Evolutionary conservation across 495 filamentous ascomycete genomes (phyloP).

Genomic region (Aspergillus leporis): DNA sequence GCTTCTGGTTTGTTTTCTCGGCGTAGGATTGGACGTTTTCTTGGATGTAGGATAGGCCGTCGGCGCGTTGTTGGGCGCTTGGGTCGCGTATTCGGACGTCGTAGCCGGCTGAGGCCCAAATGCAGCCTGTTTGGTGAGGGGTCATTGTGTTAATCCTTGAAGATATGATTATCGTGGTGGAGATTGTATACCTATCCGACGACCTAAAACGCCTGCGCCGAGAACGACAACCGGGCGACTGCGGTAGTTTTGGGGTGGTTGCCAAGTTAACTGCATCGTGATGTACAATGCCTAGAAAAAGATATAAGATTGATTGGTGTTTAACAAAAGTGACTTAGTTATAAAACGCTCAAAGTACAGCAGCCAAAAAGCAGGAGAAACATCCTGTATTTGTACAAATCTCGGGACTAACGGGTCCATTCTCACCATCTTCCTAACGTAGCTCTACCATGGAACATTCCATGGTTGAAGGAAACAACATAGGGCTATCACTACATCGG

Average conservation of each 20-base stretch:
- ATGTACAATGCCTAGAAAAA: not conserved
- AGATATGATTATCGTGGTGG: conserved; percentile 6
- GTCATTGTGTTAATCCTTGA: not conserved
- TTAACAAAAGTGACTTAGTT: not conserved
- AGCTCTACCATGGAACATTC: no score
- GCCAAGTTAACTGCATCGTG: conserved; percentile 20
- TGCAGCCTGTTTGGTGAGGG: conserved; percentile 23
- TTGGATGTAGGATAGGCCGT: conserved; percentile 37
- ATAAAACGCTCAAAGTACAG: not conserved
- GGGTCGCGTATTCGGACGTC: conserved; percentile 45
- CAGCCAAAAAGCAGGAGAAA: not conserved
- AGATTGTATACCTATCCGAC: conserved; percentile 37
- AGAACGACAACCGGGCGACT: conserved; percentile 43
- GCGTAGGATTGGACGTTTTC: conserved; percentile 36
- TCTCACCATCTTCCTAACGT: no score
- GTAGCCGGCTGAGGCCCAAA: conserved; percentile 45
- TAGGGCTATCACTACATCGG: no score
- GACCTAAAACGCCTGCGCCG: conserved; percentile 49
- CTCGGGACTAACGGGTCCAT: not conserved
- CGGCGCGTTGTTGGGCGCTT: conserved; percentile 32
- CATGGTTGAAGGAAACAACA: no score
- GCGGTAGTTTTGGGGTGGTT: conserved; percentile 34
- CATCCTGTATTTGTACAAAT: not conserved
- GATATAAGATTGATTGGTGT: no score
- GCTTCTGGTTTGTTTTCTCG: conserved; percentile 28